These are phyloP conservation scores for Nitzschia sp. DNA, from an alignment of 108 stramenopile species.

Conservation along the genomic window DNA sequence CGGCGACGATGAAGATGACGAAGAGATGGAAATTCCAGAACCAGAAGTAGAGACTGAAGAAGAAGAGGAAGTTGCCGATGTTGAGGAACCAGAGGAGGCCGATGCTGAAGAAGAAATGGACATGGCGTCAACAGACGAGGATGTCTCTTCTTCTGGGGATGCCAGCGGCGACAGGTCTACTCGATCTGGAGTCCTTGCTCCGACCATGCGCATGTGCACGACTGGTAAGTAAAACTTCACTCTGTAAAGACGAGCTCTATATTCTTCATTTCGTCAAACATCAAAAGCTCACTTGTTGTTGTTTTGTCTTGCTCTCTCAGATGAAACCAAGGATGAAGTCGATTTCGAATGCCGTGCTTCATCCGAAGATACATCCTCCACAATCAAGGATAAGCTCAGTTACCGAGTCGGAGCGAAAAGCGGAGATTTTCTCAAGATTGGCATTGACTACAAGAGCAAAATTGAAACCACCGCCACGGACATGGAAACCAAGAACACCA, in stretches of 20 bases:
- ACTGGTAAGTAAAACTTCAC: slow-evolving; percentile 10
- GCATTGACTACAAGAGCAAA: slow-evolving; percentile 5
- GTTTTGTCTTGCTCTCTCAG: background rate
- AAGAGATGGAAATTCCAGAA: too few relatives aligned
- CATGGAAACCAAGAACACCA: background rate
- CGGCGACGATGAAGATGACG: too few relatives aligned
- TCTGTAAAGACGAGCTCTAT: too few relatives aligned
- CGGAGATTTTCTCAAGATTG: slow-evolving; percentile 9
- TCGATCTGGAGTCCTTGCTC: background rate
- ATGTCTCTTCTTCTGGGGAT: background rate
- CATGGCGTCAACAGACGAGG: background rate
- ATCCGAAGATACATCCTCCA: background rate
- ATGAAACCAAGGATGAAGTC: background rate
- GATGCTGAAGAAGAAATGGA: background rate
- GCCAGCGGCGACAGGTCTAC: background rate
- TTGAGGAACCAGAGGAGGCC: too few relatives aligned
- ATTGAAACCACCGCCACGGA: slow-evolving; percentile 5
- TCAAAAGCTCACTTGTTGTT: background rate
- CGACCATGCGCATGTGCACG: background rate
- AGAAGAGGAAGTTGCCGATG: too few relatives aligned
- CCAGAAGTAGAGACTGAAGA: too few relatives aligned
- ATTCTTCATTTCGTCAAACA: background rate
- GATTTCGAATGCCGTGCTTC: slow-evolving; percentile 13
- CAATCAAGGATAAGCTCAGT: slow-evolving; percentile 18
- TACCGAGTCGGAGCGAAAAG: slow-evolving; percentile 6